A percentile compares a stretch with the other conserved stretches of the same genome.
Evolutionary conservation across 306 rosid genomes (phyloP).

Genomic region (Dalbergia cultrata): DNA sequence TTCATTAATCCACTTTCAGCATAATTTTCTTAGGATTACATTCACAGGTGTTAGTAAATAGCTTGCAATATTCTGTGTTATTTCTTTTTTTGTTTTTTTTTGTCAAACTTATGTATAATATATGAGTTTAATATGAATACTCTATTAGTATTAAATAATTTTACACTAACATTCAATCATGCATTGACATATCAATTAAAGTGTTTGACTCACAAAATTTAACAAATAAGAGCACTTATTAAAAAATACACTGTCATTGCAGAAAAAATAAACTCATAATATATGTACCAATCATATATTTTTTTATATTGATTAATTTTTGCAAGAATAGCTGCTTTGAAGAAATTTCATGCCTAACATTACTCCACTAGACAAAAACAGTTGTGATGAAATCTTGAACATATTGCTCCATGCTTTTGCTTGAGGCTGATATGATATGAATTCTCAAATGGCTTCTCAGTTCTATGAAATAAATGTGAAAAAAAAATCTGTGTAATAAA

Average conservation of each 20-base stretch:
- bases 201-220: too few species aligned
- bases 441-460: neutral
- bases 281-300: neutral
- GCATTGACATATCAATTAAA: too few species aligned
- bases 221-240: too few species aligned
- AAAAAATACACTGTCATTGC: too few species aligned
- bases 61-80: neutral
- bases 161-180: too few species aligned
- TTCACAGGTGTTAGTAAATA: neutral
- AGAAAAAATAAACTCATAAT: too few species aligned
- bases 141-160: too few species aligned
- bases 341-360: conserved; percentile 21
- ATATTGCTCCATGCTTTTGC: neutral
- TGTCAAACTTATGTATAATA: neutral
- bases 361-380: conserved; percentile 17
- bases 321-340: conserved; percentile 29
- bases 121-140: too few species aligned
- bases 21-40: conserved; percentile 10
- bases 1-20: conserved; percentile 40
- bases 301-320: conserved; percentile 3
- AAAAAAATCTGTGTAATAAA: too few species aligned
- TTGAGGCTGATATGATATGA: too few species aligned
- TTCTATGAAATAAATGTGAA: neutral
- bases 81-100: too few species aligned
- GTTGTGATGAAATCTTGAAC: conserved; percentile 21